Evolutionary conservation across 495 filamentous ascomycete genomes (phyloP), one percentile per base, ranked within the genome.

Genomic region (Penicillium robsamsonii): DNA sequence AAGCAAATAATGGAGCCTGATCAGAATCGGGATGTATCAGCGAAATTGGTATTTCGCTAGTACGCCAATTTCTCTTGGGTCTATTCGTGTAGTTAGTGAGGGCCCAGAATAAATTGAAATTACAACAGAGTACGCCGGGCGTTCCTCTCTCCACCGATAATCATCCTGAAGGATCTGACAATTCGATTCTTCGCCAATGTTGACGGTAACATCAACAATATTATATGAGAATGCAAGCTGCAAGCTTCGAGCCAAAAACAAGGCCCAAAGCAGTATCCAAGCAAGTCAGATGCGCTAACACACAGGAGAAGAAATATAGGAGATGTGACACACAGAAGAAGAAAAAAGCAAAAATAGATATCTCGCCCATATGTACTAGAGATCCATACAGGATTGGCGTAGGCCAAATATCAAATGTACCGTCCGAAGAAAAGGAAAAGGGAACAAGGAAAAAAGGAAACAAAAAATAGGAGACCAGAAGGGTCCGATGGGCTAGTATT

Each of bases 281-380:
- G 38, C 41, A 42, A 37, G 30, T 35, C 35, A 29, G 20, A 41
- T 33, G 57, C 58, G 37, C 54, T 53, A 50, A 30, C 54, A 61
- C 35, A 35, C 20, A 48, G 40, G 53, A 38, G 22, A 56, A 41
- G n/a, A n/a, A n/a, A n/a, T n/a, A 54, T 40, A 22, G 29, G 17
- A 20, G 24, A 52, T 42, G 37, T 1, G n/a, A 31, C 4, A 52
- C 5, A 44, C 3, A 31, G 15, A 4, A 31, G 41, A n/a, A n/a
- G 42, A 7, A 47, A 27, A 46, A 46, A 54, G 10, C 17, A 18
- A 25, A 37, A 54, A 22, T 42, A 38, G 29, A 27, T 17, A 46
- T 18, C 42, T 45, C 59, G 54, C 58, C 54, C 59, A 52, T 63
- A 67, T 65, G 56, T 64, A 60, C 58, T 44, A n/a, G 31, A 54